phyloP scores from a whole-genome alignment of 306 rosid species.

The Lagenaria siceraria region DNA sequence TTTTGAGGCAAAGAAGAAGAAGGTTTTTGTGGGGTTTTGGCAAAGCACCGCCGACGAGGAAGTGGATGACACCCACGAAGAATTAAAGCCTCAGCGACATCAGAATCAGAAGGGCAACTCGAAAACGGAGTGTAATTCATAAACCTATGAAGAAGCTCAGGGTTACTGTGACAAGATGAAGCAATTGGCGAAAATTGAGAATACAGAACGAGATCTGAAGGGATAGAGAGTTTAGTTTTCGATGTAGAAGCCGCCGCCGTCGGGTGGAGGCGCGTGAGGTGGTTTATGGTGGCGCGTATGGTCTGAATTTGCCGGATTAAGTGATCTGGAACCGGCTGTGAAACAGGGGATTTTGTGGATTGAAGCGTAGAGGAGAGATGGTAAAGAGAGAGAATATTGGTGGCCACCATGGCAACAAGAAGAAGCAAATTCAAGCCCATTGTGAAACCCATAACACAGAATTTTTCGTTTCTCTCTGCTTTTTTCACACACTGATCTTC shows the following conservation, averaged over 20 bases:
- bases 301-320: slow-evolving; percentile 75
- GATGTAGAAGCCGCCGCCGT: not conserved
- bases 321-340: slow-evolving; percentile 56
- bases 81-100: slow-evolving; percentile 47
- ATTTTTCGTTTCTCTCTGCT: not conserved
- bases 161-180: slow-evolving; percentile 69
- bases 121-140: slow-evolving; percentile 75
- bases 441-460: slow-evolving; percentile 47
- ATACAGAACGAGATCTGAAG: slow-evolving; percentile 70
- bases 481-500: not conserved
- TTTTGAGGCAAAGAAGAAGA: slow-evolving; percentile 32
- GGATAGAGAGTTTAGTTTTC: slow-evolving; percentile 18
- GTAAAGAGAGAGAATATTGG: slow-evolving; percentile 87
- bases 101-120: slow-evolving; percentile 58
- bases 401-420: slow-evolving; percentile 84
- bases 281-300: slow-evolving; percentile 92
- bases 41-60: slow-evolving; percentile 91
- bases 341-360: slow-evolving; percentile 34
- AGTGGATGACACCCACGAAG: slow-evolving; percentile 96
- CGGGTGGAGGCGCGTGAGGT: slow-evolving; percentile 74
- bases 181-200: slow-evolving; percentile 69
- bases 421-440: slow-evolving; percentile 76
- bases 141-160: slow-evolving; percentile 62
- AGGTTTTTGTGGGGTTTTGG: slow-evolving; percentile 55
- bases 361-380: slow-evolving; percentile 72